Percentiles rank a stretch among this genome's conserved stretches.
Conservation (phyloP, 179 eudicot species). For the Spergularia azorica region DNA sequence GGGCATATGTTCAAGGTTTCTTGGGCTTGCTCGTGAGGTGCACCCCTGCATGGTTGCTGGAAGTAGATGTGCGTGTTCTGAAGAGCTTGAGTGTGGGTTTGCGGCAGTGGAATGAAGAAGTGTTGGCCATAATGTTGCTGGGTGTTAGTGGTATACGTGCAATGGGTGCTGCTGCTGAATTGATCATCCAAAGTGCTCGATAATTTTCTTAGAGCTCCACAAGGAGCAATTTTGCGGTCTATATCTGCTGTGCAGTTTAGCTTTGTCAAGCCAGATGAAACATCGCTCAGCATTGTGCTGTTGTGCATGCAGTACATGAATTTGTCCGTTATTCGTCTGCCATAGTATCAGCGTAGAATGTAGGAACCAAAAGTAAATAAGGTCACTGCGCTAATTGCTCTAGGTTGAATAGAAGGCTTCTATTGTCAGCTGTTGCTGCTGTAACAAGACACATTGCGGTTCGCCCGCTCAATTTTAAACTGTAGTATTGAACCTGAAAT, state of each 20-base stretch:
- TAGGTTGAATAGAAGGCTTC: background rate
- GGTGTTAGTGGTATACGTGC: slow-evolving; percentile 63
- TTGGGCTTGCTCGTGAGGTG: slow-evolving; percentile 74
- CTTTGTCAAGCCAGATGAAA: background rate
- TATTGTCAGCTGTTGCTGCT: background rate
- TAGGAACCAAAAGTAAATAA: slow-evolving; percentile 10
- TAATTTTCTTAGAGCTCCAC: slow-evolving; percentile 15
- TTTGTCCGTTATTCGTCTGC: background rate
- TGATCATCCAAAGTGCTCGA: slow-evolving; percentile 45
- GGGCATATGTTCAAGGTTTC: slow-evolving; percentile 77
- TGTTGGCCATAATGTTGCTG: slow-evolving; percentile 72
- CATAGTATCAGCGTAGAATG: background rate
- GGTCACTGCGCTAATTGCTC: slow-evolving; percentile 11
- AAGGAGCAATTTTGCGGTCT: slow-evolving; percentile 19
- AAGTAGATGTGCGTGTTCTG: slow-evolving; percentile 61
- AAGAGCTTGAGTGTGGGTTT: slow-evolving; percentile 76
- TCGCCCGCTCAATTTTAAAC: background rate
- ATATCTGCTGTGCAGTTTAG: background rate
- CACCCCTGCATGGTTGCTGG: slow-evolving; percentile 72
- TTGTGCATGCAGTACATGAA: background rate
- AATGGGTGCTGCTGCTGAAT: slow-evolving; percentile 77
- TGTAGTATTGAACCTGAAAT: background rate
- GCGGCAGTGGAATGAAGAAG: slow-evolving; percentile 79
- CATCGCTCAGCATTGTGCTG: background rate
- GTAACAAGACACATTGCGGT: too few relatives aligned